Percentiles rank a stretch among this genome's conserved stretches.
phyloP scores from a whole-genome alignment of 345 rosid species.

The Balakata baccata region DNA sequence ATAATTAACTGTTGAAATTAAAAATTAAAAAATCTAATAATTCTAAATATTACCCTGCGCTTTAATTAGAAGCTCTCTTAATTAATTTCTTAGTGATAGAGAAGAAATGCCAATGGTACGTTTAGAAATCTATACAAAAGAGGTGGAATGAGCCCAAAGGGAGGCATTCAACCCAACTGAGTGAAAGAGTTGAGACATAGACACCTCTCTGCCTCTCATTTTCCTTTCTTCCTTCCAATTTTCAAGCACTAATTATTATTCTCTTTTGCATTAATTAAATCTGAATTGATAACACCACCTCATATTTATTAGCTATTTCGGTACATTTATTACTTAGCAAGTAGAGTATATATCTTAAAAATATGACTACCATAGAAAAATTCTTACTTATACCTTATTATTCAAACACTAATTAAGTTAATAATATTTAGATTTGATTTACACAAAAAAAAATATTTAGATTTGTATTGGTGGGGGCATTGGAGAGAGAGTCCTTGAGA shows the following conservation, averaged over 20 bases:
- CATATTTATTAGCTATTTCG: constrained; percentile 10
- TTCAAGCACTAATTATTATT: too few relatives aligned
- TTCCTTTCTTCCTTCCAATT: not conserved
- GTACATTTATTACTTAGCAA: not conserved
- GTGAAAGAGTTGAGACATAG: constrained; percentile 26
- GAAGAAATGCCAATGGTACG: too few relatives aligned
- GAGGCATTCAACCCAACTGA: not conserved
- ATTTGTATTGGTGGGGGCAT: too few relatives aligned
- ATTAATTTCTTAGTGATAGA: not conserved
- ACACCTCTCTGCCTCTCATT: not conserved
- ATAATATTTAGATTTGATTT: not conserved
- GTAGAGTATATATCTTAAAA: too few relatives aligned
- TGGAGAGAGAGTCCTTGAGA: not conserved
- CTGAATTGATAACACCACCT: constrained; percentile 22
- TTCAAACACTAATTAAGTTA: too few relatives aligned
- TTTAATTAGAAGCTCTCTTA: too few relatives aligned
- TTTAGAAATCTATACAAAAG: not conserved
- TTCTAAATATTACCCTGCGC: too few relatives aligned
- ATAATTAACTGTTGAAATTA: too few relatives aligned
- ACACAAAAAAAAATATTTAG: not conserved
- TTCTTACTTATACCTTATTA: too few relatives aligned
- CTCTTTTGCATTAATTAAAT: constrained; percentile 19
- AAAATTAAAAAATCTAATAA: too few relatives aligned
- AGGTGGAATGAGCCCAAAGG: not conserved
- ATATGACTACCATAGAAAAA: too few relatives aligned